These are phyloP conservation scores for Ceratocystis variospora DNA, from an alignment of 2,329 filamentous ascomycete genomes.

Conservation along the genomic window DNA sequence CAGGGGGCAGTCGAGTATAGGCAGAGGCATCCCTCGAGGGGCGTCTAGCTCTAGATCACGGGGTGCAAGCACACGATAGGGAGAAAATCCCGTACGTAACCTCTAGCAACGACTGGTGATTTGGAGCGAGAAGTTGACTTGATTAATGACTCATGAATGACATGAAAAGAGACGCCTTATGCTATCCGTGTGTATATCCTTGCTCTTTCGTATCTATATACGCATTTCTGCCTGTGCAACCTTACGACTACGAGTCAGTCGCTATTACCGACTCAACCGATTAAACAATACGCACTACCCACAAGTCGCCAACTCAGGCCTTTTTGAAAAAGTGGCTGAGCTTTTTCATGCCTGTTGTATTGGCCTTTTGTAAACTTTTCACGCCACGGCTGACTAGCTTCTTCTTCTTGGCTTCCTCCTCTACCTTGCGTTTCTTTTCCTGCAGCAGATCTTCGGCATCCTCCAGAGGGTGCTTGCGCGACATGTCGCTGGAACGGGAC, in stretches of 20 bases:
- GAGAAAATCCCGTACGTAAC: background rate
- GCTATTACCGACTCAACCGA: background rate
- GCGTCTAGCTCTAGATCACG: constrained; percentile 21
- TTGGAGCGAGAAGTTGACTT: background rate
- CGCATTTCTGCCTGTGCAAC: background rate
- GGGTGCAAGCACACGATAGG: constrained; percentile 7
- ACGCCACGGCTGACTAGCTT: constrained; percentile 60
- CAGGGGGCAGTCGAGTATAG: constrained; percentile 27
- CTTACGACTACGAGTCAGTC: background rate
- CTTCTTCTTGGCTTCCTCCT: constrained; percentile 81
- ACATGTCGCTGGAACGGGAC: constrained; percentile 56
- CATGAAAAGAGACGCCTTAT: background rate
- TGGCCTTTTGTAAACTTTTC: constrained; percentile 73
- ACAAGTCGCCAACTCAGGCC: constrained; percentile 27
- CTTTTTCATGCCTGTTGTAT: constrained; percentile 91
- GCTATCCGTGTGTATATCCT: background rate
- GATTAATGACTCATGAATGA: constrained; percentile 2
- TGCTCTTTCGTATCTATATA: background rate
- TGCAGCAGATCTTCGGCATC: constrained; percentile 52
- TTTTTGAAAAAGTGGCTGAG: constrained; percentile 89
- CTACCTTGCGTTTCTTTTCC: constrained; percentile 72
- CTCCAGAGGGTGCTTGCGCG: constrained; percentile 51
- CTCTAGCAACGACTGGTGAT: background rate
- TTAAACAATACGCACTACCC: background rate
- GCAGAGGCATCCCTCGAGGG: constrained; percentile 25